These are phyloP conservation scores for Geotrichum histeridarum DNA, from an alignment of 1,139 yeast genomes.

Conservation along the genomic window DNA sequence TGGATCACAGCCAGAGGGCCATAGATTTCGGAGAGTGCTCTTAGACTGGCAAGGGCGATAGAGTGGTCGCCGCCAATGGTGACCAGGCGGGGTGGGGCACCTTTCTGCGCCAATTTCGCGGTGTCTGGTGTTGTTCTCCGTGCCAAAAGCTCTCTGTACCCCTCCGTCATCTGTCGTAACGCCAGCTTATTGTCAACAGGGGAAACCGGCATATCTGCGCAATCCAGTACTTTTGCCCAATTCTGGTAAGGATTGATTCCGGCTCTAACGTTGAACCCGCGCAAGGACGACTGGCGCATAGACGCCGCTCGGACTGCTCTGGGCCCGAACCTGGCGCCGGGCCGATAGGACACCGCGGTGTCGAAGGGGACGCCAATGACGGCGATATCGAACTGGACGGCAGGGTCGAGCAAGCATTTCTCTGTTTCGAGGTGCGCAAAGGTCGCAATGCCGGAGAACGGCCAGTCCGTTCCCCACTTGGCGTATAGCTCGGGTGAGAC, in stretches of 20 bases:
- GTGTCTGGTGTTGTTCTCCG: constrained; percentile 30
- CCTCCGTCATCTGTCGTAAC: constrained; percentile 63
- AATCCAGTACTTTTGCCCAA: constrained; percentile 68
- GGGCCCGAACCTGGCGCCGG: constrained; percentile 81
- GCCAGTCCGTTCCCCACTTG: constrained; percentile 31
- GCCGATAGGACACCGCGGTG: constrained; percentile 66
- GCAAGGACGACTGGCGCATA: constrained; percentile 59
- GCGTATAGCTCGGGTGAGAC: constrained; percentile 18
- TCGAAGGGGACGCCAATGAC: constrained; percentile 74
- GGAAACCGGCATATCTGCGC: constrained; percentile 77
- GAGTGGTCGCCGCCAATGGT: constrained; percentile 80
- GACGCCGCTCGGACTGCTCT: constrained; percentile 68
- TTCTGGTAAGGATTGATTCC: constrained; percentile 56
- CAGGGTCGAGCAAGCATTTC: constrained; percentile 51
- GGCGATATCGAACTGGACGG: constrained; percentile 54
- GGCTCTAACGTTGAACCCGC: constrained; percentile 69
- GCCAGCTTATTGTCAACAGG: constrained; percentile 74
- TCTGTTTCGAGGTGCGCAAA: constrained; percentile 66
- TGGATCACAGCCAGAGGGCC: constrained; percentile 67
- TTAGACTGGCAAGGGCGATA: constrained; percentile 60
- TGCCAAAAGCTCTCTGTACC: constrained; percentile 51
- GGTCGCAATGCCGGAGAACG: constrained; percentile 53
- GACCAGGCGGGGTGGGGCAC: constrained; percentile 50
- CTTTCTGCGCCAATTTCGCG: constrained; percentile 10
- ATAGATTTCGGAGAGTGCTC: constrained; percentile 54